phyloP scores from a whole-genome alignment of 2,329 filamentous ascomycete species.

The Capronia epimyces region DNA sequence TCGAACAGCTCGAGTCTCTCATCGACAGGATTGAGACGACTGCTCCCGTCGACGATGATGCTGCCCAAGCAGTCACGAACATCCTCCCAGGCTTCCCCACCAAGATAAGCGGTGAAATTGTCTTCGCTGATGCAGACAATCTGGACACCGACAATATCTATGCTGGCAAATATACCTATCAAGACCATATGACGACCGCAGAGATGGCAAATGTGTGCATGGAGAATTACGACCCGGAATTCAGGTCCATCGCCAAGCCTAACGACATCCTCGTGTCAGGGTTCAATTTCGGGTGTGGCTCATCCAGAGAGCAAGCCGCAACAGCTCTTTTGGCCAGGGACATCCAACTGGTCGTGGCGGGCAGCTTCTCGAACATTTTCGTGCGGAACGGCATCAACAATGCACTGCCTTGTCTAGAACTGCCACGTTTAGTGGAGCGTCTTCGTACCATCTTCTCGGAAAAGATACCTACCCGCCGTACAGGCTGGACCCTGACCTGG shows the following conservation, averaged over 20 bases:
- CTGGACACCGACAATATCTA: constrained; percentile 93
- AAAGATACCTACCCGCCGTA: constrained; percentile 63
- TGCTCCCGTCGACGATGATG: constrained; percentile 44
- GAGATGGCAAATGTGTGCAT: constrained; percentile 88
- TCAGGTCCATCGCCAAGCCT: constrained; percentile 56
- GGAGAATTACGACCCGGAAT: constrained; percentile 82
- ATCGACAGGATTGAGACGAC: constrained; percentile 55
- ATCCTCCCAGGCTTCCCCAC: constrained; percentile 83
- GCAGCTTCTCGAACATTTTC: constrained; percentile 82
- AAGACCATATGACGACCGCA: constrained; percentile 69
- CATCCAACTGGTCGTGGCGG: constrained; percentile 73
- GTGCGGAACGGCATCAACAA: constrained; percentile 51
- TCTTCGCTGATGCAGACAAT: constrained; percentile 81
- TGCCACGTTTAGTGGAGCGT: constrained; percentile 35
- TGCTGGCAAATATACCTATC: constrained; percentile 69
- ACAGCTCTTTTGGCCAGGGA: constrained; percentile 77
- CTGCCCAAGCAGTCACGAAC: constrained; percentile 48
- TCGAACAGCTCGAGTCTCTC: constrained; percentile 66
- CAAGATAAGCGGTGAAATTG: constrained; percentile 74
- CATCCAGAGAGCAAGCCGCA: constrained; percentile 77
- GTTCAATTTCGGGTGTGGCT: constrained; percentile 84
- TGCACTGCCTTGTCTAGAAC: constrained; percentile 37
- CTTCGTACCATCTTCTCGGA: constrained; percentile 37
- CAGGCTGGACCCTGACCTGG: constrained; percentile 79
- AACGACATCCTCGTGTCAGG: constrained; percentile 80